Evolutionary conservation across 2,329 filamentous ascomycete species (phyloP).

Genomic region (Ceratocystis eucalypticola): DNA sequence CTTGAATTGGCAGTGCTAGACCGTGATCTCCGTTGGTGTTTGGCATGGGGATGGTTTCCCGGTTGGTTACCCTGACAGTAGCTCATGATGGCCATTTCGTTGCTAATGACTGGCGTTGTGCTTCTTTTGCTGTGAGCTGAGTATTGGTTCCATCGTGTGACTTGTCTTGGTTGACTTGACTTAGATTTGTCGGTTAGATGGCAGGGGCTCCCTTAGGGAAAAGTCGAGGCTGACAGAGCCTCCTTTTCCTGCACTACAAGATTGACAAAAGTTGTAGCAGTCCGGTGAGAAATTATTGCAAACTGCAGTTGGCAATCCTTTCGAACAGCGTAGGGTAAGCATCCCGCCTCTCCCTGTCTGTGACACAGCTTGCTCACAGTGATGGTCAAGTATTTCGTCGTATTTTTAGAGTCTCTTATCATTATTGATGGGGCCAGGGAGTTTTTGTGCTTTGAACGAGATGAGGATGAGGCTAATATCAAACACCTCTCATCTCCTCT

Average conservation of each 20-base stretch:
- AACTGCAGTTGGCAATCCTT: too few relatives aligned
- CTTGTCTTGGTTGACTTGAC: neutral
- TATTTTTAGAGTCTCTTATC: neutral
- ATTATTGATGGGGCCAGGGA: neutral
- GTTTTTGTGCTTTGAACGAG: conserved; percentile 1
- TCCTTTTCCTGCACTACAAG: neutral
- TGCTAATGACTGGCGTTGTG: neutral
- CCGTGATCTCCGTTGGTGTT: neutral
- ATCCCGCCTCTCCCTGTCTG: neutral
- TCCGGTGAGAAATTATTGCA: too few relatives aligned
- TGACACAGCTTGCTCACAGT: neutral
- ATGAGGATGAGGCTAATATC: conserved; percentile 2
- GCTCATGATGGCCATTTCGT: neutral
- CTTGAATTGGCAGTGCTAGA: neutral
- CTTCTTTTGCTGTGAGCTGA: neutral
- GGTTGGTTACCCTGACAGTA: conserved; percentile 4
- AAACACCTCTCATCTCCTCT: conserved; percentile 4
- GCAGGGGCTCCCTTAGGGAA: neutral
- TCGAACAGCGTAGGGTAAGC: too few relatives aligned
- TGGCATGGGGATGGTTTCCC: neutral
- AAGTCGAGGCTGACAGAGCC: neutral
- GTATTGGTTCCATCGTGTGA: neutral
- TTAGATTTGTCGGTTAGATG: neutral
- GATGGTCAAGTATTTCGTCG: neutral
- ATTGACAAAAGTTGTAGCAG: too few relatives aligned